Base-by-base conservation (phyloP, 345 rosid species). In the Rubroshorea leprosula region DNA sequence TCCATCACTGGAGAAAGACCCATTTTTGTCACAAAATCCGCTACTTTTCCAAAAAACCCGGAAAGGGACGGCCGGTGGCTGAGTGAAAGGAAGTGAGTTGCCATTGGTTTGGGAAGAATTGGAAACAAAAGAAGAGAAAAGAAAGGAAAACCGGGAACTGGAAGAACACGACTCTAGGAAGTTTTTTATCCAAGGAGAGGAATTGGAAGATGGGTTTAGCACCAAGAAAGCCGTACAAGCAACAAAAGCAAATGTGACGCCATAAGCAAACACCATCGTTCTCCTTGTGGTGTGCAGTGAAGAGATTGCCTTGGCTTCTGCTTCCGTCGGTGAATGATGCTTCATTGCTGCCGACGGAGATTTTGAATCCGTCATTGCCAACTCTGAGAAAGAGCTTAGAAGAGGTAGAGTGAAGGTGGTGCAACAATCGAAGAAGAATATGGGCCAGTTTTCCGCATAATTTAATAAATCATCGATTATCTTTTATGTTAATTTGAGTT, bases 181-280 rank as follows among this genome's bases (percentile, higher is more conserved):
- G 48, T 23, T 57, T 51, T 57, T 23, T 45, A 69, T 54, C 62
- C 70, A 54, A 29, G 71, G 52, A 26, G 73, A 48, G 23, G 73
- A 68, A 39, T 66, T 24, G 57, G 58, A 43, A 23, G 58, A 41
- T 21, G 68, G 57, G 18, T 48, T 60, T 16, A 56, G 57, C 29
- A 62, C 23, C 26, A 64, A 21, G 53, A 64, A 50, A 49, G 56
- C 18, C 5, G 61, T 43, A 12, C 35, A 50, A 45, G 47, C 62
- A 25, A 68, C 38, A 14, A 63, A 63, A 15, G 43, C 41, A 38
- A 68, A 52, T n/a, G 62, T 23, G 67, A 72, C 49, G 14, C 62
- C 56, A 44, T 60, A 66, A 26, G 66, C 71, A 10, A 69, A 46
- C 31, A 54, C 1, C 38, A 71, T 41, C 17, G 55, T 23, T 49